Percentiles rank a stretch among this genome's conserved stretches.
phyloP scores from a whole-genome alignment of 306 rosid genomes.

The Astragalus glycyphyllos region DNA sequence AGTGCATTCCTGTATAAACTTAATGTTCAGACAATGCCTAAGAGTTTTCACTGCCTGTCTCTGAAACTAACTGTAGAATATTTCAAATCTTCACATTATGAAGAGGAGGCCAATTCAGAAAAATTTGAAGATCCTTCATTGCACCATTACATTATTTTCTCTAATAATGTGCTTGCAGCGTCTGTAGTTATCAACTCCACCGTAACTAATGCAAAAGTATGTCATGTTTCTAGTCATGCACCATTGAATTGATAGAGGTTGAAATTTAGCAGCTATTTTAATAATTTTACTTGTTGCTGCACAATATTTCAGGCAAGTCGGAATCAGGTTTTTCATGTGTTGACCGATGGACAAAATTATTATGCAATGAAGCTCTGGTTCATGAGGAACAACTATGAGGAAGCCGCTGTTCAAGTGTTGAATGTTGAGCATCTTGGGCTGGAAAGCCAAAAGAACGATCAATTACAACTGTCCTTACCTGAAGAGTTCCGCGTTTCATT shows the following conservation, averaged over 20 bases:
- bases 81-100: constrained; percentile 64
- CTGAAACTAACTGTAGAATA: constrained; percentile 92
- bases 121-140: constrained; percentile 72
- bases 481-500: constrained; percentile 85
- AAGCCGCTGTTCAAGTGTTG: constrained; percentile 77
- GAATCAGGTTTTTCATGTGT: constrained; percentile 88
- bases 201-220: constrained; percentile 73
- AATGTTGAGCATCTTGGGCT: constrained; percentile 72
- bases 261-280: constrained; percentile 17
- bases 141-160: constrained; percentile 82
- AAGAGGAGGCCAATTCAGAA: constrained; percentile 58
- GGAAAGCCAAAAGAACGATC: constrained; percentile 47
- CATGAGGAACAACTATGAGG: constrained; percentile 66
- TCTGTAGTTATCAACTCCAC: constrained; percentile 94
- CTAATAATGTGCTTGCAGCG: constrained; percentile 85
- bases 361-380: constrained; percentile 95
- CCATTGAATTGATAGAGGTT: constrained; percentile 28
- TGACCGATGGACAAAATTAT: constrained; percentile 88
- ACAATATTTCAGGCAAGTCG: constrained; percentile 70
- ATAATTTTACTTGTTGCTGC: constrained; percentile 47
- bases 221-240: constrained; percentile 43
- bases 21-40: constrained; percentile 95
- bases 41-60: constrained; percentile 90
- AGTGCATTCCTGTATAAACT: constrained; percentile 96
- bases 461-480: constrained; percentile 58